Evolutionary conservation across 768 basidiomycete genomes (phyloP).

Genomic region (Lentinus brumalis): DNA sequence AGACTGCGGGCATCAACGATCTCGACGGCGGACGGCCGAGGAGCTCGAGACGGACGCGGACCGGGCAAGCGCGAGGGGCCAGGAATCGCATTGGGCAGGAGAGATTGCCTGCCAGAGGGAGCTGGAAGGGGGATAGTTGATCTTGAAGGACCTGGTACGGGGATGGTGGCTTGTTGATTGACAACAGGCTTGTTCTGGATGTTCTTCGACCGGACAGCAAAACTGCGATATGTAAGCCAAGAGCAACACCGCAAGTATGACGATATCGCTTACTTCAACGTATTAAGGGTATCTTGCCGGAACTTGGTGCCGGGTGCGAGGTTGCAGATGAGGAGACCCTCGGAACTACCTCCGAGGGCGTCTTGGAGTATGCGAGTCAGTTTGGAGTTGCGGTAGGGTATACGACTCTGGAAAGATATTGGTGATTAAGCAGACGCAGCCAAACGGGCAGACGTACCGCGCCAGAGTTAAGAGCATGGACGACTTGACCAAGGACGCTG

Average conservation of each 20-base stretch:
- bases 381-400: conserved; percentile 90
- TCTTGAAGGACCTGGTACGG: conserved; percentile 39
- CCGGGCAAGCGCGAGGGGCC: conserved; percentile 45
- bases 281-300: conserved; percentile 86
- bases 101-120: conserved; percentile 45
- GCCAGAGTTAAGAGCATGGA: conserved; percentile 78
- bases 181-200: conserved; percentile 81
- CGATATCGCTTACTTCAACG: conserved; percentile 63
- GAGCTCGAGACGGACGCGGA: conserved; percentile 23
- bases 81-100: conserved; percentile 42
- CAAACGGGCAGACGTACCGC: conserved; percentile 45
- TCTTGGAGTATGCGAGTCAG: conserved; percentile 89
- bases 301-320: conserved; percentile 83
- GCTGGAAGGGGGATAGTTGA: conserved; percentile 55
- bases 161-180: conserved; percentile 53
- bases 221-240: conserved; percentile 41
- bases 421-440: neutral
- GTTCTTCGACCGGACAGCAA: conserved; percentile 83
- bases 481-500: conserved; percentile 85
- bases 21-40: conserved; percentile 21
- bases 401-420: conserved; percentile 53
- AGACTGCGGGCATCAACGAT: conserved; percentile 1
- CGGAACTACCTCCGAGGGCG: conserved; percentile 79
- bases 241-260: neutral
- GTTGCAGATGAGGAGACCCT: conserved; percentile 84